These are phyloP conservation scores for Acanthamoeba lenticulata DNA, from an alignment of 208 protist species.

Conservation along the genomic window DNA sequence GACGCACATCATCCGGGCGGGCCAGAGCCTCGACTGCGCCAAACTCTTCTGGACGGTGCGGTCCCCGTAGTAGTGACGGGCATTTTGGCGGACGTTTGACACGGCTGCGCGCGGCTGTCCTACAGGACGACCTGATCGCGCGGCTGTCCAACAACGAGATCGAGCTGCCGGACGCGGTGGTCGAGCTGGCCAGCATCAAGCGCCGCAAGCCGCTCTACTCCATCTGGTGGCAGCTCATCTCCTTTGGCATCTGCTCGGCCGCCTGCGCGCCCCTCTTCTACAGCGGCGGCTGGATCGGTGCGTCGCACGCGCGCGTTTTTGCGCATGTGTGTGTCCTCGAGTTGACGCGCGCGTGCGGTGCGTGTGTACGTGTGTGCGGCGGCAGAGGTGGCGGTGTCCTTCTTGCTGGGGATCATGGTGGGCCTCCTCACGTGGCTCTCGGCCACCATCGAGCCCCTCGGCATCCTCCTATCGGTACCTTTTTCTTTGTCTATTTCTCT, in stretches of 20 bases:
- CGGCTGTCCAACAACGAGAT: constrained; percentile 10
- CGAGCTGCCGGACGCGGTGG: neutral
- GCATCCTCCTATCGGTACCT: constrained; percentile 1
- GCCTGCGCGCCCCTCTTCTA: constrained; percentile 36
- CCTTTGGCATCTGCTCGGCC: neutral
- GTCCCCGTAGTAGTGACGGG: too few species aligned
- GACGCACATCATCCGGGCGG: constrained; percentile 7
- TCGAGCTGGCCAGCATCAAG: constrained; percentile 48
- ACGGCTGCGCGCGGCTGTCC: too few species aligned
- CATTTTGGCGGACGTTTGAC: too few species aligned
- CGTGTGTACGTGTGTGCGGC: neutral
- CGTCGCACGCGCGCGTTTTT: neutral
- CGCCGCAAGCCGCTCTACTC: constrained; percentile 42
- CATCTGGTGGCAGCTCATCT: neutral
- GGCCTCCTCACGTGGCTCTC: neutral
- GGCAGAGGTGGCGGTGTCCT: neutral
- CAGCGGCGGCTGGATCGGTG: constrained; percentile 2
- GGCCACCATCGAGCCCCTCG: neutral
- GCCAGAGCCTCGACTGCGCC: constrained; percentile 36
- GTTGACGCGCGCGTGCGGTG: neutral
- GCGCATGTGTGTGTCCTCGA: neutral
- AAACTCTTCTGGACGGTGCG: constrained; percentile 55
- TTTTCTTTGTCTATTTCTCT: too few species aligned
- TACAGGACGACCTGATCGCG: constrained; percentile 25
- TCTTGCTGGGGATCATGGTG: neutral